Percentiles rank a stretch among this genome's conserved stretches.
phyloP scores from a whole-genome alignment of 1,139 yeast species.

The Protomyces pachydermus region DNA sequence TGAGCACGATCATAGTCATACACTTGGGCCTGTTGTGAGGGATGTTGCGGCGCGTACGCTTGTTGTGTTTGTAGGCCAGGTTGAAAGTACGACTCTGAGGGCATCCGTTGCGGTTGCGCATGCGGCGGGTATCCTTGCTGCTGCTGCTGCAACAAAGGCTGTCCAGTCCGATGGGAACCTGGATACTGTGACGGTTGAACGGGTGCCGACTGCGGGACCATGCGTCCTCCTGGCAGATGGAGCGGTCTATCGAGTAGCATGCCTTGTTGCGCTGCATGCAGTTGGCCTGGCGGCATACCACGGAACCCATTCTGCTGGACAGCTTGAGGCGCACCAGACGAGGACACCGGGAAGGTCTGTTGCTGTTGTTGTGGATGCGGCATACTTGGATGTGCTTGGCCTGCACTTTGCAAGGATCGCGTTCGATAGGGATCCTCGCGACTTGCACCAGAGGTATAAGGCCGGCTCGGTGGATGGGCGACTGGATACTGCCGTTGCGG shows the following conservation, averaged over 20 bases:
- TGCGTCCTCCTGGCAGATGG: background rate
- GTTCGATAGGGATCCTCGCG: conserved; percentile 20
- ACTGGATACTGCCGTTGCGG: background rate
- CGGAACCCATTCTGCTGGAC: background rate
- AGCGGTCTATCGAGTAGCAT: background rate
- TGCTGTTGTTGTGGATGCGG: background rate
- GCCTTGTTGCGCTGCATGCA: background rate
- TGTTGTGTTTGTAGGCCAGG: background rate
- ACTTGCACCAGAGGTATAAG: background rate
- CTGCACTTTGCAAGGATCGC: conserved; percentile 3
- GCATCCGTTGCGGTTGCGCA: conserved; percentile 10
- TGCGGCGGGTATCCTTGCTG: background rate
- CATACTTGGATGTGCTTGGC: background rate
- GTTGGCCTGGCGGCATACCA: background rate
- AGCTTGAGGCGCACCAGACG: background rate
- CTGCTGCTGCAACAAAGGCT: background rate
- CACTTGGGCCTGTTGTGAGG: background rate
- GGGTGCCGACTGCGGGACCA: background rate
- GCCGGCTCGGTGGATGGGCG: background rate
- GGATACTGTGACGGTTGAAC: background rate
- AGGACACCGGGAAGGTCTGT: background rate
- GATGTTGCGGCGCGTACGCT: background rate
- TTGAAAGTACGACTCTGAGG: conserved; percentile 9
- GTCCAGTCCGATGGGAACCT: background rate
- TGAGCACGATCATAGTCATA: conserved; percentile 20